These are phyloP conservation scores for Helotiales sp. DNA, from an alignment of 2,329 filamentous ascomycete species.

Conservation along the genomic window DNA sequence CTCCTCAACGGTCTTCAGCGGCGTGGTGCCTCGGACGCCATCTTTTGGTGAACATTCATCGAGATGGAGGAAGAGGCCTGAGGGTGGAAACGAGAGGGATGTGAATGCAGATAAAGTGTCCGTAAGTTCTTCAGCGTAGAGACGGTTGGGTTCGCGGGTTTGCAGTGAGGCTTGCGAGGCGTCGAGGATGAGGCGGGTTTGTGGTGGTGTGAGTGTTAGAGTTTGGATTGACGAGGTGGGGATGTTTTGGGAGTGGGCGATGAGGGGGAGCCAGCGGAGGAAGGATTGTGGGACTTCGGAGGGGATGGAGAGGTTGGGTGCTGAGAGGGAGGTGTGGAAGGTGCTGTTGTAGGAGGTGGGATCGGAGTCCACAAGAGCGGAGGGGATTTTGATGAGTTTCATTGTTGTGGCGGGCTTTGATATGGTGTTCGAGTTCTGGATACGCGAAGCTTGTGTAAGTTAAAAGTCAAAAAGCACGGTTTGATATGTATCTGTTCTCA, in stretches of 20 bases:
- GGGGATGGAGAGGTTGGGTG: constrained; percentile 39
- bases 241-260: constrained; percentile 45
- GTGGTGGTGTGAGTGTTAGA: constrained; percentile 39
- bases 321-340: constrained; percentile 44
- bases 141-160: constrained; percentile 39
- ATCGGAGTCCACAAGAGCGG: neutral
- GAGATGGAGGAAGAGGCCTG: constrained; percentile 51
- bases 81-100: constrained; percentile 40
- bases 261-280: constrained; percentile 49
- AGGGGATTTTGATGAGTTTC: constrained; percentile 9
- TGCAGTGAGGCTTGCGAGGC: constrained; percentile 43
- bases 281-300: constrained; percentile 47
- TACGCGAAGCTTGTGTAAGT: no score
- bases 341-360: constrained; percentile 45
- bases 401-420: neutral
- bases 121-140: constrained; percentile 44
- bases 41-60: constrained; percentile 52
- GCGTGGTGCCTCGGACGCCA: constrained; percentile 33
- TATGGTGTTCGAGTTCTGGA: no score
- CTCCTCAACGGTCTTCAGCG: constrained; percentile 40
- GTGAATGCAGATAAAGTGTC: constrained; percentile 40
- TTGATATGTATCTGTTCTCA: no score
- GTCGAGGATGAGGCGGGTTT: constrained; percentile 43
- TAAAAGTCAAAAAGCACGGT: no score
- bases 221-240: constrained; percentile 38